These are phyloP conservation scores for Exophiala alcalophila DNA, from an alignment of 2,329 filamentous ascomycete species.

Conservation along the genomic window DNA sequence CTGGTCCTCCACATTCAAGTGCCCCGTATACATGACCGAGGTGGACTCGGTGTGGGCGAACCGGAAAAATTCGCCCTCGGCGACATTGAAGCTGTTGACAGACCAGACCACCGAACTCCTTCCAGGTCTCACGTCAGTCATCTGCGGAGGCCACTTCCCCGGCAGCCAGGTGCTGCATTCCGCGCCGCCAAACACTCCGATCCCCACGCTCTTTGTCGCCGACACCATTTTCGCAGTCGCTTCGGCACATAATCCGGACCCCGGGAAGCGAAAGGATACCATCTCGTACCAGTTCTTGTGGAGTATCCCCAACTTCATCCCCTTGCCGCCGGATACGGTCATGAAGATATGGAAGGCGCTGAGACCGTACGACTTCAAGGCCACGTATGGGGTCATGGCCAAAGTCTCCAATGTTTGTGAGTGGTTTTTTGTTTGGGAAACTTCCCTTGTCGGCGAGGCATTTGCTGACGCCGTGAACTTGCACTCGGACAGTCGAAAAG, in stretches of 20 bases:
- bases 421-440: constrained; percentile 2
- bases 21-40: constrained; percentile 64
- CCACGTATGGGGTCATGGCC: constrained; percentile 45
- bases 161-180: constrained; percentile 62
- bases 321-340: constrained; percentile 62
- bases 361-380: constrained; percentile 64
- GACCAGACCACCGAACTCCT: constrained; percentile 25
- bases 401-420: constrained; percentile 26
- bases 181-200: constrained; percentile 47
- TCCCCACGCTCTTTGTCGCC: constrained; percentile 64
- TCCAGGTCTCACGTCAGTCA: constrained; percentile 58
- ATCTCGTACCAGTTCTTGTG: constrained; percentile 26
- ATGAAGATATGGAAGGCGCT: constrained; percentile 68
- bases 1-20: constrained; percentile 68
- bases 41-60: constrained; percentile 67
- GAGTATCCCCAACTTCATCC: constrained; percentile 51
- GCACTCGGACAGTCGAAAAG: constrained; percentile 51
- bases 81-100: constrained; percentile 36
- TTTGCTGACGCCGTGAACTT: constrained; percentile 3
- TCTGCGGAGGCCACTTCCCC: constrained; percentile 76
- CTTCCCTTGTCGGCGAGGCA: neutral
- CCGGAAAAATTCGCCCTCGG: constrained; percentile 42
- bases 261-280: constrained; percentile 22
- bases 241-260: constrained; percentile 60
- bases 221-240: constrained; percentile 74